Percentiles rank a stretch among this genome's conserved stretches.
These are phyloP conservation scores for Castanea sativa DNA, from an alignment of 306 rosid species.

Conservation along the genomic window DNA sequence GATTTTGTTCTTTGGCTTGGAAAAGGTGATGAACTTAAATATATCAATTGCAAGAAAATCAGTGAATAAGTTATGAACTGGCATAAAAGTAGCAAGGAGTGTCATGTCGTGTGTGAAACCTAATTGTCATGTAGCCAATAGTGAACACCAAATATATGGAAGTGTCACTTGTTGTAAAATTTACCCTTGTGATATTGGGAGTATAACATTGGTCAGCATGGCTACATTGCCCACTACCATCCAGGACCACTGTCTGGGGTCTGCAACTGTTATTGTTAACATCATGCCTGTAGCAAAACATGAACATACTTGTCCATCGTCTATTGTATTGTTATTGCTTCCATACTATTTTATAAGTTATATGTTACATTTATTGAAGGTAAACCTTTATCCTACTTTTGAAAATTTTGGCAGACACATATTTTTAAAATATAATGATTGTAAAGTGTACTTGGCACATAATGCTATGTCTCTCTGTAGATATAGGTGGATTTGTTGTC, in stretches of 20 bases:
- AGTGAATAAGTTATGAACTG: neutral
- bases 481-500: too few species aligned
- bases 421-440: too few species aligned
- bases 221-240: neutral
- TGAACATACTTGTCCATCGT: neutral
- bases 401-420: too few species aligned
- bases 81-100: neutral
- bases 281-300: too few species aligned
- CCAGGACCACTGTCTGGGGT: neutral
- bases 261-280: too few species aligned
- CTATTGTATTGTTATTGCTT: neutral
- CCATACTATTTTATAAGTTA: neutral
- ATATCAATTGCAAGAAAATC: neutral
- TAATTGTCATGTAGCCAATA: neutral
- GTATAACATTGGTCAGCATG: neutral
- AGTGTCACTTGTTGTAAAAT: neutral
- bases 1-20: neutral
- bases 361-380: neutral
- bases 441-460: too few species aligned
- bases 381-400: too few species aligned
- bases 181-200: neutral
- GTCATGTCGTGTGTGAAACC: neutral
- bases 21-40: neutral
- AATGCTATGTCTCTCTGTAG: too few species aligned
- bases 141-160: neutral